Conservation (phyloP, 2,329 filamentous ascomycete genomes). For the Colletotrichum orbiculare region DNA sequence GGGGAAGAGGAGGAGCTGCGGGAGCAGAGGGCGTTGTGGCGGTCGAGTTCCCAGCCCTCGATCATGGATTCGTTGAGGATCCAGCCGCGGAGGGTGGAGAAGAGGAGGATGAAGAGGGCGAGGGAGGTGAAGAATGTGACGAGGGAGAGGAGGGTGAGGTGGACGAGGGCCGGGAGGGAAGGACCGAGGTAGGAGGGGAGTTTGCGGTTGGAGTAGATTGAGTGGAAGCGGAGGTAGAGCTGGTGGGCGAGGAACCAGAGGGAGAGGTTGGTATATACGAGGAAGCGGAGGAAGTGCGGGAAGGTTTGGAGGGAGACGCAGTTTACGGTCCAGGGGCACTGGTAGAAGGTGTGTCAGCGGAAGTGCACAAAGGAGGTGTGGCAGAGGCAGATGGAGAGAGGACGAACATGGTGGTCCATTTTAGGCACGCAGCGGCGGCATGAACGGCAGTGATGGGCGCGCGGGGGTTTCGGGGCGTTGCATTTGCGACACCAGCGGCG, state of each 20-base stretch:
- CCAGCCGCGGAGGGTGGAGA: slow-evolving; percentile 71
- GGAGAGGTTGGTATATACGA: slow-evolving; percentile 74
- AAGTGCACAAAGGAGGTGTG: neutral
- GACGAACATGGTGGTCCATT: slow-evolving; percentile 34
- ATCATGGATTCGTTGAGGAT: slow-evolving; percentile 81
- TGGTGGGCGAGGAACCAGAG: slow-evolving; percentile 72
- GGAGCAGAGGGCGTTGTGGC: slow-evolving; percentile 68
- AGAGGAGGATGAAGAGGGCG: slow-evolving; percentile 72
- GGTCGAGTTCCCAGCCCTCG: slow-evolving; percentile 79
- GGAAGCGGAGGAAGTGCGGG: slow-evolving; percentile 84
- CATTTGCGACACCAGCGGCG: slow-evolving; percentile 81
- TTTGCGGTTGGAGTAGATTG: slow-evolving; percentile 73
- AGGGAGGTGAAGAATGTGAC: slow-evolving; percentile 69
- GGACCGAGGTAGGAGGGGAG: slow-evolving; percentile 82
- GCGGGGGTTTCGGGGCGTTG: slow-evolving; percentile 76
- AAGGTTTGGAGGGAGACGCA: slow-evolving; percentile 86
- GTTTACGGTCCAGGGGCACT: slow-evolving; percentile 87
- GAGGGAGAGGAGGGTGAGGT: slow-evolving; percentile 70
- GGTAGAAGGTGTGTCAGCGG: slow-evolving; percentile 60
- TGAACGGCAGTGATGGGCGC: slow-evolving; percentile 84
- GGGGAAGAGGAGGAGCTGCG: slow-evolving; percentile 49
- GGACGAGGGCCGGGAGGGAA: slow-evolving; percentile 65
- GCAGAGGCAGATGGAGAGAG: neutral
- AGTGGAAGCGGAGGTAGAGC: slow-evolving; percentile 66
- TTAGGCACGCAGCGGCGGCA: slow-evolving; percentile 80